Percentiles rank a stretch among this genome's conserved stretches.
These are phyloP conservation scores for Metarhizium guizhouense DNA, from an alignment of 2,329 filamentous ascomycete genomes.

Conservation along the genomic window DNA sequence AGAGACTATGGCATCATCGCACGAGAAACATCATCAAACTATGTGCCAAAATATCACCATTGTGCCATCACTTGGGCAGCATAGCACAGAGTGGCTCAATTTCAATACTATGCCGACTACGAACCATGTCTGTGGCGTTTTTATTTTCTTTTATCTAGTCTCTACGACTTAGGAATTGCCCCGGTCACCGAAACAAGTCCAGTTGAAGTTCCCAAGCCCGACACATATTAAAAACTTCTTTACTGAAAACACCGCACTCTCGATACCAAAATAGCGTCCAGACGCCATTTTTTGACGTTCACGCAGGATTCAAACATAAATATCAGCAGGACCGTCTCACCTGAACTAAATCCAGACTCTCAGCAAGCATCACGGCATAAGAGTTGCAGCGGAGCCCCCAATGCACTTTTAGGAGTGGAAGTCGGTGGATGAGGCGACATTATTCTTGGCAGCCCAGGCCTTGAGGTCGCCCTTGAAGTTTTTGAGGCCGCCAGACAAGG, in stretches of 20 bases:
- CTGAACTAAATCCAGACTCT: background rate
- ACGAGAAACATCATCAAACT: background rate
- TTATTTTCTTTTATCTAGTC: background rate
- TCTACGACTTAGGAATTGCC: background rate
- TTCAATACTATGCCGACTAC: background rate
- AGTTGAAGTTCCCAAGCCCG: background rate
- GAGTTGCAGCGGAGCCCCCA: background rate
- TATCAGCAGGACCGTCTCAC: background rate
- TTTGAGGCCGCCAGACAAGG: constrained; percentile 52
- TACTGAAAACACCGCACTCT: too few relatives aligned
- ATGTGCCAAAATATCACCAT: background rate
- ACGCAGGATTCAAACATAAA: background rate
- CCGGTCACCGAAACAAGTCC: background rate
- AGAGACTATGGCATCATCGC: background rate
- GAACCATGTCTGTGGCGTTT: background rate
- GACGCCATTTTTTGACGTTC: too few relatives aligned
- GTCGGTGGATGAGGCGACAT: constrained; percentile 22
- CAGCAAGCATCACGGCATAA: background rate
- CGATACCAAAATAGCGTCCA: too few relatives aligned
- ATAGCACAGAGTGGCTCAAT: background rate
- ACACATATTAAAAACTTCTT: background rate
- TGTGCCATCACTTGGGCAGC: background rate
- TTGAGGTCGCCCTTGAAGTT: constrained; percentile 24
- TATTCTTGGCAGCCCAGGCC: constrained; percentile 28
- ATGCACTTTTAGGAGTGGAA: constrained; percentile 10